Evolutionary conservation across 2,329 filamentous ascomycete species (phyloP), one percentile per base, ranked within the genome.

Genomic region (Fusarium longipes): DNA sequence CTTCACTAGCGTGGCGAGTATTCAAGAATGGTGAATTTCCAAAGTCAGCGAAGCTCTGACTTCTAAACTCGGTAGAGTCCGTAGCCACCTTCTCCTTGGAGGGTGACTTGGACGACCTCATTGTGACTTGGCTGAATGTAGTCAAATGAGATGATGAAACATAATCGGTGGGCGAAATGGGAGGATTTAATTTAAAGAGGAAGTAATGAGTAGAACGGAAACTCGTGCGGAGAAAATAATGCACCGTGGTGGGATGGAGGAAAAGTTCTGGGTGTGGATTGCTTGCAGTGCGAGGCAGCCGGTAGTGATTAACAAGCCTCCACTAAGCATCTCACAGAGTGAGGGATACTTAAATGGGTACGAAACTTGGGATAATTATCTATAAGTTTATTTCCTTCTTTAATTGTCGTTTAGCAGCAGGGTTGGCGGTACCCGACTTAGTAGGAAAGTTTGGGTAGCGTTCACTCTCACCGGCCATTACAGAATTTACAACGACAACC

Each of bases 231-330:
- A 7, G 20, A 18, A 38, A 3, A 33, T 40, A 14, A 15, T 17
- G 15, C n/a, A n/a, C 25, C 4, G 24, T 8, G 10, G 24, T 36
- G 39, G n/a, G 10, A 15, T 20, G 18, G 15, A 20, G 14, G 25
- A 33, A 22, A 24, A 33, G 27, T 39, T n/a, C 8, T 5, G 2
- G 6, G 6, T 18, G 18, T 33, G 11, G 36, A 17, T 50, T 44
- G 44, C 25, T 27, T 25, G 17, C 55, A 50, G 50, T 62, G 61
- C 45, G 18, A 65, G 44, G 27, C 61, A 61, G 33, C 35, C 43
- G 44, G 30, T 36, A 24, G 30, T 18, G 22, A 36, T 36, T 18
- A 24, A 35, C 17, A 9, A 6, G 30, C 17, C 20, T 15, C 14
- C 4, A 15, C 20, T 39, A 3, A 22, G 35, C 18, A 39, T 11